A percentile compares a stretch with the other conserved stretches of the same genome.
Conservation (phyloP, 768 basidiomycete genomes). For the Cubamyces lactineus region DNA sequence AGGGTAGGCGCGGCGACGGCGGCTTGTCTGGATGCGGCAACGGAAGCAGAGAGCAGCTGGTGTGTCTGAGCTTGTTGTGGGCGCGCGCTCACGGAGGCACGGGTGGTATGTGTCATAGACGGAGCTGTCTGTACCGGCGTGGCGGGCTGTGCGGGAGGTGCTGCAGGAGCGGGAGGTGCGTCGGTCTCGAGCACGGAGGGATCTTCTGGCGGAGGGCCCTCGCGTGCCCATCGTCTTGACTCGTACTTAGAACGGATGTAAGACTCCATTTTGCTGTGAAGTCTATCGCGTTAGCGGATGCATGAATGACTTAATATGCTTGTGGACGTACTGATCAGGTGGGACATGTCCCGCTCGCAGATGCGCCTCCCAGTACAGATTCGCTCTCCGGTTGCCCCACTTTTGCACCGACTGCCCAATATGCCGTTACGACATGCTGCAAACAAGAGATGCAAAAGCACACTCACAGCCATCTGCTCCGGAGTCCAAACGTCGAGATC, state of each 20-base stretch:
- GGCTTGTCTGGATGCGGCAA: slow-evolving; percentile 21
- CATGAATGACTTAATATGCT: neutral
- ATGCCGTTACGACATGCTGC: slow-evolving; percentile 5
- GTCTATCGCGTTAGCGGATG: neutral
- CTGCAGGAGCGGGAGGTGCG: slow-evolving; percentile 31
- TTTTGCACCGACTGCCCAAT: slow-evolving; percentile 73
- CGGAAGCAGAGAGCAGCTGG: slow-evolving; percentile 53
- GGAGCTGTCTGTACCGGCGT: slow-evolving; percentile 17
- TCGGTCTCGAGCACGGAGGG: slow-evolving; percentile 73
- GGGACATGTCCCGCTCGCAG: slow-evolving; percentile 89
- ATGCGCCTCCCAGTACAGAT: slow-evolving; percentile 97
- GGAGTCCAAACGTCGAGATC: slow-evolving; percentile 98
- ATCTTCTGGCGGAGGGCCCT: slow-evolving; percentile 83
- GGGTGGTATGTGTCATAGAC: slow-evolving; percentile 29
- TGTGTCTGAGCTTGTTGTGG: slow-evolving; percentile 55
- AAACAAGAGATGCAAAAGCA: neutral
- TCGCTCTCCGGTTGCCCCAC: slow-evolving; percentile 94
- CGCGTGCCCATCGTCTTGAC: slow-evolving; percentile 87
- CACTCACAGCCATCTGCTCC: slow-evolving; percentile 89
- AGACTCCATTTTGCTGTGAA: slow-evolving; percentile 92
- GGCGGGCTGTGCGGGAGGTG: slow-evolving; percentile 21
- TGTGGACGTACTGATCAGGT: slow-evolving; percentile 84
- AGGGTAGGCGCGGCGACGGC: neutral
- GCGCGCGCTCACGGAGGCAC: slow-evolving; percentile 23
- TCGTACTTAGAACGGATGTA: slow-evolving; percentile 98